Evolutionary conservation across 352 stramenopile species (phyloP).

Genomic region (Pythium folliculosum): DNA sequence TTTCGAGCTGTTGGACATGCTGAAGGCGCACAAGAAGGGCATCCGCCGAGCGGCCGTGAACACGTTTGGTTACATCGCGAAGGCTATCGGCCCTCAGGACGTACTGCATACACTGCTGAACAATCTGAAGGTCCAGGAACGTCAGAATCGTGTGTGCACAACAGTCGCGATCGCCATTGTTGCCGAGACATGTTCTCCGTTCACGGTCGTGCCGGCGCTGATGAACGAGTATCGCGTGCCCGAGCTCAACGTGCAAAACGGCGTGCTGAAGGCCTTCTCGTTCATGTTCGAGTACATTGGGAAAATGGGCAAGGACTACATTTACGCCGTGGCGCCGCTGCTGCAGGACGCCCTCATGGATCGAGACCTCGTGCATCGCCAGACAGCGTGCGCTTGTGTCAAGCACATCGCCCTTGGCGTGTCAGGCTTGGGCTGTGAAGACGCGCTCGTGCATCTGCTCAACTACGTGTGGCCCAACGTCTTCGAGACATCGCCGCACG

Average conservation of each 20-base stretch:
- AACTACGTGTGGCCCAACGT: constrained; percentile 99
- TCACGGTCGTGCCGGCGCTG: constrained; percentile 98
- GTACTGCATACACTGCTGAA: constrained; percentile 99
- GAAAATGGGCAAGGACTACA: constrained; percentile 99
- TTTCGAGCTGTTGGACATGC: constrained; percentile 99
- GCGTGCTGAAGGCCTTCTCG: constrained; percentile 98
- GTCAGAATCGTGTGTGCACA: constrained; percentile 99
- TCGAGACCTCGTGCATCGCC: constrained; percentile 97
- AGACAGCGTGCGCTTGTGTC: constrained; percentile 97
- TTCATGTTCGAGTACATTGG: constrained; percentile 99
- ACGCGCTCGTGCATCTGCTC: constrained; percentile 97
- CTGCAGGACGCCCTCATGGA: constrained; percentile 99
- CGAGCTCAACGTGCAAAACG: constrained; percentile 99
- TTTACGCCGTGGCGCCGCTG: constrained; percentile 98
- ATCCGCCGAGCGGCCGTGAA: constrained; percentile 98
- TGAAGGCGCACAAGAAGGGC: constrained; percentile 99
- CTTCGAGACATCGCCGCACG: constrained; percentile 98
- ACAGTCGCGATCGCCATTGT: constrained; percentile 99
- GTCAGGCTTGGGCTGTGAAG: constrained; percentile 96
- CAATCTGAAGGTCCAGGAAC: constrained; percentile 99
- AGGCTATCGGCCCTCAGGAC: constrained; percentile 98
- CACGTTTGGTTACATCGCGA: constrained; percentile 99
- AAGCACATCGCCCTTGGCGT: constrained; percentile 98
- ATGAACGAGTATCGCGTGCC: constrained; percentile 99
- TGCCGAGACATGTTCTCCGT: constrained; percentile 98